phyloP scores from a whole-genome alignment of 345 rosid species.

The Brassica cretica region DNA sequence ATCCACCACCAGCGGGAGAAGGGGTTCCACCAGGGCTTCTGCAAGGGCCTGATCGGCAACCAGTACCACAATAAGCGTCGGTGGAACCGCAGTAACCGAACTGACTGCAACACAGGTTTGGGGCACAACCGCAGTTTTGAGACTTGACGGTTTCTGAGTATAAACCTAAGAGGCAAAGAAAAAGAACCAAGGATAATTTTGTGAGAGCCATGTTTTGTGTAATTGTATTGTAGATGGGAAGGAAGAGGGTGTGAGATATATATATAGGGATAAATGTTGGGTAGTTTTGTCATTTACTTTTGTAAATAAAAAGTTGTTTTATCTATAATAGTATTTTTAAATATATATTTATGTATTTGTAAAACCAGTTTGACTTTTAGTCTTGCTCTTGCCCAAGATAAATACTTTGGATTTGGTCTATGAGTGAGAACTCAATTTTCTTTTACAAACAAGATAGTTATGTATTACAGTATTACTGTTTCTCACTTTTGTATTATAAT shows the following conservation, averaged over 20 bases:
- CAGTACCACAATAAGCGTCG: background rate
- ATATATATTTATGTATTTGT: background rate
- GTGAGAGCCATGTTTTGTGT: background rate
- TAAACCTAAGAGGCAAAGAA: background rate
- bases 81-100: background rate
- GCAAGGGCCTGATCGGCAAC: background rate
- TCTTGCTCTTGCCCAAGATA: background rate
- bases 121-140: background rate
- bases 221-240: background rate
- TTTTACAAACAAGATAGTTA: background rate
- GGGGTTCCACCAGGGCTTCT: background rate
- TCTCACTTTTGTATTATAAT: background rate
- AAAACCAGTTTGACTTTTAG: conserved; percentile 14
- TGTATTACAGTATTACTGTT: background rate
- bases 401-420: background rate
- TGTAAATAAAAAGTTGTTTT: background rate
- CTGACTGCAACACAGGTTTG: conserved; percentile 2
- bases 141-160: background rate
- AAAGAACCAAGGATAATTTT: background rate
- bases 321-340: background rate
- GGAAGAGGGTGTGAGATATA: conserved; percentile 1
- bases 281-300: conserved; percentile 28
- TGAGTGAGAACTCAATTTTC: background rate
- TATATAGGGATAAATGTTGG: conserved; percentile 23
- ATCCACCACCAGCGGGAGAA: background rate